Evolutionary conservation across 2,329 filamentous ascomycete genomes (phyloP).

Genomic region (Colletotrichum somersetense): DNA sequence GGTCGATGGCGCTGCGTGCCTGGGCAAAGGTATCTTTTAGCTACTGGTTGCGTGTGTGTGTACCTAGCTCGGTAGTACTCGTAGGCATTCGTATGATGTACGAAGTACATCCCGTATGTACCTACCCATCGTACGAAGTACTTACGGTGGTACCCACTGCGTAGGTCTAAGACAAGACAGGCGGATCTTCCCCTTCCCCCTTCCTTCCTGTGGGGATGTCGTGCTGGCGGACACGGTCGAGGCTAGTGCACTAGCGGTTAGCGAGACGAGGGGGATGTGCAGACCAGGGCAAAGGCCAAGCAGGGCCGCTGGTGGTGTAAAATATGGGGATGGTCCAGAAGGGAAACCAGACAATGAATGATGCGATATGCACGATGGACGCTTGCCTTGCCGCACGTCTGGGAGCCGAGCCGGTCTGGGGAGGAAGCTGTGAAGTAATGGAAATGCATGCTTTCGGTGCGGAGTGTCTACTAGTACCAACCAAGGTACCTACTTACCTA

Average conservation of each 20-base stretch:
- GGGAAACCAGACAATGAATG: conserved; percentile 29
- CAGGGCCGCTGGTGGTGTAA: conserved; percentile 38
- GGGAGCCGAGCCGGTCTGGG: conserved; percentile 23
- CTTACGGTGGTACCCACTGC: too few relatives aligned
- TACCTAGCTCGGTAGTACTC: neutral
- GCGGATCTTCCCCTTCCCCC: neutral
- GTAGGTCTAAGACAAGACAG: neutral
- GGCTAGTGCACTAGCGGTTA: conserved; percentile 5
- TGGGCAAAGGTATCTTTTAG: neutral
- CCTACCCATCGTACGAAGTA: too few relatives aligned
- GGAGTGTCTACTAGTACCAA: too few relatives aligned
- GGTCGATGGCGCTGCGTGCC: neutral
- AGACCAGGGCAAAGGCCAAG: conserved; percentile 29
- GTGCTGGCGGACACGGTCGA: conserved; percentile 20
- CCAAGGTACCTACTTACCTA: too few relatives aligned
- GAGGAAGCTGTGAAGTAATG: conserved; percentile 17
- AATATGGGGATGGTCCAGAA: conserved; percentile 38
- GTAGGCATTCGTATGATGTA: too few relatives aligned
- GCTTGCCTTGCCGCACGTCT: conserved; percentile 24
- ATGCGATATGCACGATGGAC: conserved; percentile 31
- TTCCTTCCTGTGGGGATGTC: conserved; percentile 24
- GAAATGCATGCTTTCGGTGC: neutral
- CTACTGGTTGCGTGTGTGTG: neutral
- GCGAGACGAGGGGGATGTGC: conserved; percentile 21
- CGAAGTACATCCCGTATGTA: too few relatives aligned